These are phyloP conservation scores for Leishmania guyanensis DNA, from an alignment of 208 protist genomes.

Conservation along the genomic window DNA sequence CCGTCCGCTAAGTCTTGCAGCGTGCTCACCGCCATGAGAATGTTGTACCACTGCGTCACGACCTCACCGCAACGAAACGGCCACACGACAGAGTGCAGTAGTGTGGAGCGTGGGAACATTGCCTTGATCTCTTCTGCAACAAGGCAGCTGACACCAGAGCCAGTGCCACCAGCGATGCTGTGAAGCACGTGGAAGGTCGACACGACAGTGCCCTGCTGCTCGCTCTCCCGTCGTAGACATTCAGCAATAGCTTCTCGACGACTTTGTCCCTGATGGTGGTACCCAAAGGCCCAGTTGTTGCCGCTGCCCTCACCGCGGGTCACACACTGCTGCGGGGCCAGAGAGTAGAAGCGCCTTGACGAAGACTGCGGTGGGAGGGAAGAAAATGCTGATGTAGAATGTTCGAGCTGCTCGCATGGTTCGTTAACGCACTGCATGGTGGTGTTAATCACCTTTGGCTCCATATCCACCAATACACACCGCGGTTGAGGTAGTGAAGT, in stretches of 20 bases:
- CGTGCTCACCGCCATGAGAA: conserved; percentile 57
- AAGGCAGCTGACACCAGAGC: conserved; percentile 84
- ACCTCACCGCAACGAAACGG: conserved; percentile 84
- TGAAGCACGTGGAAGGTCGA: conserved; percentile 79
- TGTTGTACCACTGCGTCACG: conserved; percentile 90
- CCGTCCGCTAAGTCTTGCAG: conserved; percentile 71
- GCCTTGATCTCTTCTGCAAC: conserved; percentile 74
- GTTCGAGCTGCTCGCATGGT: neutral
- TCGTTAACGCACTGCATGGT: conserved; percentile 30
- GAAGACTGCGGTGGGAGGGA: neutral
- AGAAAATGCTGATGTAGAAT: neutral
- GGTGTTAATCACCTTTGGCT: conserved; percentile 83
- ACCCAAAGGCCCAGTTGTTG: conserved; percentile 94
- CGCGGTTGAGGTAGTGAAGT: conserved; percentile 54
- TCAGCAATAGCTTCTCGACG: conserved; percentile 61
- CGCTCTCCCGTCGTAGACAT: conserved; percentile 73
- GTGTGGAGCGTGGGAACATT: conserved; percentile 50
- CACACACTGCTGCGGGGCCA: conserved; percentile 69
- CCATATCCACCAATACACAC: conserved; percentile 90
- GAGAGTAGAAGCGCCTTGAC: conserved; percentile 34
- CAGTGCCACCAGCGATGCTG: conserved; percentile 89
- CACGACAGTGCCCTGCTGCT: conserved; percentile 60
- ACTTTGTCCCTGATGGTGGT: conserved; percentile 65
- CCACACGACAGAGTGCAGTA: conserved; percentile 79
- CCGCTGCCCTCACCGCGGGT: conserved; percentile 74